A percentile compares a stretch with the other conserved stretches of the same genome.
phyloP scores from a whole-genome alignment of 768 basidiomycete species.

The Ephemerocybe angulata region DNA sequence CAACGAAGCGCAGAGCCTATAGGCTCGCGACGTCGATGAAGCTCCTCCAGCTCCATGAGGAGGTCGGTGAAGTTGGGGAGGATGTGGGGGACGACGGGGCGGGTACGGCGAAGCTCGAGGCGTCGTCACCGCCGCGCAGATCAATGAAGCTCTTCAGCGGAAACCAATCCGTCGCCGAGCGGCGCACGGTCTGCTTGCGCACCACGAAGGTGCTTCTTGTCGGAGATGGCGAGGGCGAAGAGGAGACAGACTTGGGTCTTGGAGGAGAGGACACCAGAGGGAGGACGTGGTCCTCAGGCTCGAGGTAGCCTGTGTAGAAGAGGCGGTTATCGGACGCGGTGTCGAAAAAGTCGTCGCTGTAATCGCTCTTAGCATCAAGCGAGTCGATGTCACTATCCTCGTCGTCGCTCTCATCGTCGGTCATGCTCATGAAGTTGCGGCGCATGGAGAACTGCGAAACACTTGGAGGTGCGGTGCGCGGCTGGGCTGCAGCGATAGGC shows the following conservation, averaged over 20 bases:
- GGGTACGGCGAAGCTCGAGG: constrained; percentile 17
- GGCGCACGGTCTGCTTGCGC: constrained; percentile 1
- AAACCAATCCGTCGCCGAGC: constrained; percentile 44
- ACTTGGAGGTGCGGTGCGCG: constrained; percentile 13
- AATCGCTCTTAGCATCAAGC: constrained; percentile 17
- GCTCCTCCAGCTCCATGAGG: constrained; percentile 53
- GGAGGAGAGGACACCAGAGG: constrained; percentile 17
- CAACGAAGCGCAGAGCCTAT: no score
- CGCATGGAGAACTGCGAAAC: constrained; percentile 8
- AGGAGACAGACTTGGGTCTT: constrained; percentile 8
- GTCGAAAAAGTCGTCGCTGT: constrained; percentile 18
- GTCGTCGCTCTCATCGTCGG: constrained; percentile 63
- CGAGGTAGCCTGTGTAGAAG: constrained; percentile 20
- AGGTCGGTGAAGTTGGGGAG: not conserved
- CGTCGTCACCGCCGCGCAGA: constrained; percentile 40
- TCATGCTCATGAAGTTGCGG: constrained; percentile 65
- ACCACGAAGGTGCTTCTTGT: not conserved
- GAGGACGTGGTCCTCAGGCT: constrained; percentile 38
- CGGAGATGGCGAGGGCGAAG: constrained; percentile 9
- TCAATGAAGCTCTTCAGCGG: constrained; percentile 65
- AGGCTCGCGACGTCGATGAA: constrained; percentile 55
- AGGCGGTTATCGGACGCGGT: constrained; percentile 6
- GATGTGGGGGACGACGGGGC: not conserved
- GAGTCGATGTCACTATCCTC: constrained; percentile 39
- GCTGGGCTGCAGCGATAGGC: no score